Evolutionary conservation across 2,329 filamentous ascomycete species (phyloP).

Genomic region (Rasamsonia emersonii): DNA sequence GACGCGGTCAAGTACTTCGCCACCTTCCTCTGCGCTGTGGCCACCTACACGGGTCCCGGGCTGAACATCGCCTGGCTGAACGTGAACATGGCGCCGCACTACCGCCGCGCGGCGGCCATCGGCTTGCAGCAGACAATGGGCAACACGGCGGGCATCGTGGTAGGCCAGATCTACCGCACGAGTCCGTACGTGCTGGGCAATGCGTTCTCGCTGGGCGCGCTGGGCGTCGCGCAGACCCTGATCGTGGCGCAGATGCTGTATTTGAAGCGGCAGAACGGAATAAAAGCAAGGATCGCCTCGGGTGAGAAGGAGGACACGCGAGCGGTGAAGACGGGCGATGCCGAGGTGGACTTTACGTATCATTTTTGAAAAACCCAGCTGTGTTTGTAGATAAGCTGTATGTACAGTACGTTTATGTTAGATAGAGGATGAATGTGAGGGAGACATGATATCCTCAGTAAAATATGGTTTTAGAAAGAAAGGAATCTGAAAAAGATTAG

Average conservation of each 20-base stretch:
- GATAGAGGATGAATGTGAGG: too few species aligned
- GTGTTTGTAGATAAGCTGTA: too few species aligned
- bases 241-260: constrained; percentile 37
- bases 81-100: constrained; percentile 41
- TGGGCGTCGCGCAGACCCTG: constrained; percentile 27
- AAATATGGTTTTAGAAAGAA: too few species aligned
- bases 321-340: constrained; percentile 40
- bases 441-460: too few species aligned
- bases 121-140: constrained; percentile 41
- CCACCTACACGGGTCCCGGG: constrained; percentile 42
- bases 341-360: constrained; percentile 42
- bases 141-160: constrained; percentile 42
- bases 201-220: constrained; percentile 27
- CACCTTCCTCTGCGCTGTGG: constrained; percentile 41
- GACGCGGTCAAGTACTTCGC: constrained; percentile 44
- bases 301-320: constrained; percentile 39
- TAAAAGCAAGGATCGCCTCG: constrained; percentile 30
- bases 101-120: constrained; percentile 40
- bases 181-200: constrained; percentile 30
- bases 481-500: too few species aligned
- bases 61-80: constrained; percentile 41
- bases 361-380: constrained; percentile 21
- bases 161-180: constrained; percentile 37
- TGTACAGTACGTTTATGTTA: too few species aligned
- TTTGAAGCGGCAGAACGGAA: constrained; percentile 32